phyloP scores from a whole-genome alignment of 176 grass and related monocot species.

The Oryza meridionalis region DNA sequence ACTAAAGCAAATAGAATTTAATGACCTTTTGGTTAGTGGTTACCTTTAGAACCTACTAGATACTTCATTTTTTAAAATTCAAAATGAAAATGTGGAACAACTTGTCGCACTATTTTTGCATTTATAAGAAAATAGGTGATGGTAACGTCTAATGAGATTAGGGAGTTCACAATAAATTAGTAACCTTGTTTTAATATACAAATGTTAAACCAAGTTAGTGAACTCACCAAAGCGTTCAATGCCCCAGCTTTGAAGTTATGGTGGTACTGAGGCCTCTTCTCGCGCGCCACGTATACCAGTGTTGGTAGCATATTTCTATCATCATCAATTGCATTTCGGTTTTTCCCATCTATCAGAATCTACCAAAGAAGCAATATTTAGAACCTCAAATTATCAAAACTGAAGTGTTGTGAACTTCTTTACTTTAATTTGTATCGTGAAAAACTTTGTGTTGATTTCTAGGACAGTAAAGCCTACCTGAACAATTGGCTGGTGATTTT shows the following conservation, averaged over 20 bases:
- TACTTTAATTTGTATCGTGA: background rate
- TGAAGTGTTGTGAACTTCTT: background rate
- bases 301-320: conserved; percentile 58
- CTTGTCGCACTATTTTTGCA: background rate
- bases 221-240: conserved; percentile 76
- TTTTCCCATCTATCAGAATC: conserved; percentile 74
- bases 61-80: background rate
- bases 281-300: conserved; percentile 86
- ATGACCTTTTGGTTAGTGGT: background rate
- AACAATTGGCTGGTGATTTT: conserved; percentile 75
- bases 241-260: conserved; percentile 97
- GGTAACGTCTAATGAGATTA: background rate
- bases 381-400: background rate
- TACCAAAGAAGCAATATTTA: conserved; percentile 29
- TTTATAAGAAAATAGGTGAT: background rate
- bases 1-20: background rate
- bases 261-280: conserved; percentile 72
- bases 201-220: background rate
- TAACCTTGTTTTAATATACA: background rate
- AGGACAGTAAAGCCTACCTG: conserved; percentile 44
- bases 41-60: background rate
- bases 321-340: conserved; percentile 40
- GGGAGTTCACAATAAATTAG: background rate
- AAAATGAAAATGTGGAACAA: background rate
- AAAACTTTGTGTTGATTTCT: background rate